These are phyloP conservation scores for Tylopilus rubrobrunneus DNA, from an alignment of 768 basidiomycete genomes.

Conservation along the genomic window DNA sequence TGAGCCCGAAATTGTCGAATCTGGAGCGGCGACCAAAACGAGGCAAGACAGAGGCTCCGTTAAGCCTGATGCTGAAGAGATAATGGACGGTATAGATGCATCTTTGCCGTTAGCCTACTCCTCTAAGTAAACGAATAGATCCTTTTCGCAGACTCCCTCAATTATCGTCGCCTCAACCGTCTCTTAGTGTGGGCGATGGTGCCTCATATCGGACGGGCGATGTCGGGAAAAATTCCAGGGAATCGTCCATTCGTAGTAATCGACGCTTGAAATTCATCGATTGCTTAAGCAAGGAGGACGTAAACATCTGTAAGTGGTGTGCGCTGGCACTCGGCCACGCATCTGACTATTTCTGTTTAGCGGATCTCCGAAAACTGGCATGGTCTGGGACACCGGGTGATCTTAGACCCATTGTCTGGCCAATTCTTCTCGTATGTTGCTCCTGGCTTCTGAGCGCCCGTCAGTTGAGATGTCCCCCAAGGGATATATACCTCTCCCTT, in stretches of 20 bases:
- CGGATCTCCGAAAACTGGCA: conserved; percentile 83
- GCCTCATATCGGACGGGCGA: conserved; percentile 23
- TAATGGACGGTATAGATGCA: conserved; percentile 62
- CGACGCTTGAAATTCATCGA: conserved; percentile 79
- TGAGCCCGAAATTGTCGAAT: conserved; percentile 51
- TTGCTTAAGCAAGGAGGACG: conserved; percentile 70
- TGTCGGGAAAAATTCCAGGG: conserved; percentile 62
- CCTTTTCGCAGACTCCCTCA: conserved; percentile 48
- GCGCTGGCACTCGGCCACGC: background rate
- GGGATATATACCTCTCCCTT: conserved; percentile 91
- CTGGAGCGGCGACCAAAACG: conserved; percentile 34
- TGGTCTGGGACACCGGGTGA: conserved; percentile 93
- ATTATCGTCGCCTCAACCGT: conserved; percentile 3
- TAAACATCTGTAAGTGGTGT: conserved; percentile 67
- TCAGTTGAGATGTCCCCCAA: conserved; percentile 30
- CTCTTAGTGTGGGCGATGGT: conserved; percentile 6
- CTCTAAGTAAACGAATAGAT: conserved; percentile 43
- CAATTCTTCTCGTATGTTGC: conserved; percentile 77
- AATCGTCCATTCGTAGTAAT: conserved; percentile 75
- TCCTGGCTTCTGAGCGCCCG: background rate
- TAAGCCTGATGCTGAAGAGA: conserved; percentile 65
- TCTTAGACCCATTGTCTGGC: conserved; percentile 91
- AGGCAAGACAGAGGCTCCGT: conserved; percentile 48
- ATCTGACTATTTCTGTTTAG: conserved; percentile 33
- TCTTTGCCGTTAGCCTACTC: conserved; percentile 14